Percentiles rank a stretch among this genome's conserved stretches.
phyloP scores from a whole-genome alignment of 352 stramenopile genomes.

The Elongisporangium anandrum region DNA sequence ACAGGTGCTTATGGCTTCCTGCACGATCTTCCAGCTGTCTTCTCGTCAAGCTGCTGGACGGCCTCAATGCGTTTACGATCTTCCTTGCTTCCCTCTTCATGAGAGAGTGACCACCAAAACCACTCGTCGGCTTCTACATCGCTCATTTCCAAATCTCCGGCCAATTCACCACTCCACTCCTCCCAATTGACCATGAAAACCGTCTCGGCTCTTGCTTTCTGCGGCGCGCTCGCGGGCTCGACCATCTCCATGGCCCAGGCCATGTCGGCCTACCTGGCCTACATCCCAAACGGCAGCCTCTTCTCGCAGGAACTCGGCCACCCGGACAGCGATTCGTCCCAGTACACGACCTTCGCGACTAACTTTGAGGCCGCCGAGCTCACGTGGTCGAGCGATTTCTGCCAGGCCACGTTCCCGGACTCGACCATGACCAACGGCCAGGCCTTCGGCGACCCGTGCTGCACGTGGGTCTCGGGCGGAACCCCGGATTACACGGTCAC shows the following conservation, averaged over 20 bases:
- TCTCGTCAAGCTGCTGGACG: not conserved
- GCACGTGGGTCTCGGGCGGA: slow-evolving; percentile 27
- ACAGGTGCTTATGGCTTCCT: not conserved
- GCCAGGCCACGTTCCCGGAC: slow-evolving; percentile 26
- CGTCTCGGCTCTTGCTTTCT: slow-evolving; percentile 59
- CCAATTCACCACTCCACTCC: not conserved
- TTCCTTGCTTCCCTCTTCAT: not conserved
- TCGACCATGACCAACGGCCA: slow-evolving; percentile 28
- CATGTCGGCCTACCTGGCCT: slow-evolving; percentile 17
- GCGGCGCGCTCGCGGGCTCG: slow-evolving; percentile 69
- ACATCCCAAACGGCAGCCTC: slow-evolving; percentile 34
- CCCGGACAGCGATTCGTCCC: slow-evolving; percentile 13
- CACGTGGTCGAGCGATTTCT: slow-evolving; percentile 27
- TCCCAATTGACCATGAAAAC: slow-evolving; percentile 53
- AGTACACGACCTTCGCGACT: slow-evolving; percentile 31
- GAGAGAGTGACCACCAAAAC: not conserved
- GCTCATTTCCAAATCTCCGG: slow-evolving; percentile 13
- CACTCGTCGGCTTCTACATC: not conserved
- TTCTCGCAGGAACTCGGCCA: slow-evolving; percentile 37
- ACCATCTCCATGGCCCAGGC: slow-evolving; percentile 73
- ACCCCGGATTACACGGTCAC: slow-evolving; percentile 24
- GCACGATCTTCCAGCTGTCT: not conserved
- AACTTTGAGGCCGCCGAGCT: slow-evolving; percentile 21
- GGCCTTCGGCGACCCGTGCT: slow-evolving; percentile 22
- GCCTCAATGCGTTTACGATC: not conserved